phyloP scores from a whole-genome alignment of 352 stramenopile species.

The Phytophthora hibernalis region DNA sequence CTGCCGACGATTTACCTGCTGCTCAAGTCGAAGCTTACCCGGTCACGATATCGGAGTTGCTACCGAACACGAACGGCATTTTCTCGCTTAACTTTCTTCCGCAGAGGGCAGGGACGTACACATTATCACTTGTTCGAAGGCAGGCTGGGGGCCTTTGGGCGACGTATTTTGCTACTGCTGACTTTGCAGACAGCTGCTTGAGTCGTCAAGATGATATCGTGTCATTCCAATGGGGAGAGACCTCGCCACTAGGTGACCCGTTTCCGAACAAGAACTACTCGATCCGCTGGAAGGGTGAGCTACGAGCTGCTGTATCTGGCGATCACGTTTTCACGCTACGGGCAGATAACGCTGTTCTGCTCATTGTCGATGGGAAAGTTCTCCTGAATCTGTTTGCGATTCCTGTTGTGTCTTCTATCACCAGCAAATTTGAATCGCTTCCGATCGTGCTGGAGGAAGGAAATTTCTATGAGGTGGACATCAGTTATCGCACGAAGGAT shows the following conservation, averaged over 20 bases:
- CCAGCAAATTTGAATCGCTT: conserved; percentile 28
- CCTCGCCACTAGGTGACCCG: conserved; percentile 61
- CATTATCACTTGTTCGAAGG: conserved; percentile 76
- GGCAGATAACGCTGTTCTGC: conserved; percentile 78
- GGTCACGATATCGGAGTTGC: conserved; percentile 55
- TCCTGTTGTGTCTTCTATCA: conserved; percentile 33
- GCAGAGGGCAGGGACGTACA: conserved; percentile 82
- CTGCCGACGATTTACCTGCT: conserved; percentile 1
- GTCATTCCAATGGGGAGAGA: conserved; percentile 89
- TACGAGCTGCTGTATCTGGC: conserved; percentile 57
- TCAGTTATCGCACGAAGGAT: conserved; percentile 87
- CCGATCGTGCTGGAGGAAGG: conserved; percentile 35
- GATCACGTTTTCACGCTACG: conserved; percentile 81
- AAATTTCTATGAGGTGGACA: conserved; percentile 78
- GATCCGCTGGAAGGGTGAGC: conserved; percentile 70
- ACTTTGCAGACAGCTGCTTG: conserved; percentile 86
- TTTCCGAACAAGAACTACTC: conserved; percentile 86
- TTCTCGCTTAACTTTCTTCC: conserved; percentile 87
- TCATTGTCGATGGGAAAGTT: conserved; percentile 76
- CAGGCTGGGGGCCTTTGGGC: conserved; percentile 89
- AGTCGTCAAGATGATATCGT: conserved; percentile 81
- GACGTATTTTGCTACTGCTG: conserved; percentile 91
- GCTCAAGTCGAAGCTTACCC: conserved; percentile 38
- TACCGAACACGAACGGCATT: conserved; percentile 88
- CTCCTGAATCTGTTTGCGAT: conserved; percentile 59